These are phyloP conservation scores for Lactarius hatsudake DNA, from an alignment of 768 basidiomycete genomes.

Conservation along the genomic window DNA sequence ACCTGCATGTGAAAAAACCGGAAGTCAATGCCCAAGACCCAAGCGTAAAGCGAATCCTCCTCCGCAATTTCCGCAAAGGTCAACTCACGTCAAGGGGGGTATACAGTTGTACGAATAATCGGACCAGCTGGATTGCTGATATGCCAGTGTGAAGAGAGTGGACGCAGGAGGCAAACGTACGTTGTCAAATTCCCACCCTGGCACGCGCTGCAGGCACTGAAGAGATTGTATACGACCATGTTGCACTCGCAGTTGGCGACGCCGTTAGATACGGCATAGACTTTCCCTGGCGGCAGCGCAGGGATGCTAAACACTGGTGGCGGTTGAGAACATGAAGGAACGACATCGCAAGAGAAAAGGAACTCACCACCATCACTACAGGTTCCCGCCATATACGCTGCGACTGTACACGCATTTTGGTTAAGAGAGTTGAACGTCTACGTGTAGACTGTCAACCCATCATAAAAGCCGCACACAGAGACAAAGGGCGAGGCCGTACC, in stretches of 20 bases:
- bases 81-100: constrained; percentile 10
- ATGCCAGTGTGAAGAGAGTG: neutral
- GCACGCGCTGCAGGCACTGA: constrained; percentile 21
- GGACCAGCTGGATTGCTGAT: neutral
- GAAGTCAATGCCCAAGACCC: neutral
- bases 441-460: neutral
- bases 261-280: too few relatives aligned
- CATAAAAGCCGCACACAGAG: too few relatives aligned
- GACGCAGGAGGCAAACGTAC: neutral
- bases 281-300: too few relatives aligned
- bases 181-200: neutral
- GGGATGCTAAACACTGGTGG: neutral
- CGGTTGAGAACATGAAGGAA: neutral
- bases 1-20: neutral
- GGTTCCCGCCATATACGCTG: constrained; percentile 11
- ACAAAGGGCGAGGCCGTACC: neutral
- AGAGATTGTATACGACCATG: constrained; percentile 10
- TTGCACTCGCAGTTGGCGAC: constrained; percentile 13
- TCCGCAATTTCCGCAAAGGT: too few relatives aligned
- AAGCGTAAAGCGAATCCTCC: neutral
- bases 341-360: neutral
- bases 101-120: neutral
- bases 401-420: constrained; percentile 10
- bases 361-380: constrained; percentile 16
- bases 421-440: constrained; percentile 12